A percentile compares a stretch with the other conserved stretches of the same genome.
Conservation (phyloP, 1,284 basidiomycete species). For the Ustilago trichophora region DNA sequence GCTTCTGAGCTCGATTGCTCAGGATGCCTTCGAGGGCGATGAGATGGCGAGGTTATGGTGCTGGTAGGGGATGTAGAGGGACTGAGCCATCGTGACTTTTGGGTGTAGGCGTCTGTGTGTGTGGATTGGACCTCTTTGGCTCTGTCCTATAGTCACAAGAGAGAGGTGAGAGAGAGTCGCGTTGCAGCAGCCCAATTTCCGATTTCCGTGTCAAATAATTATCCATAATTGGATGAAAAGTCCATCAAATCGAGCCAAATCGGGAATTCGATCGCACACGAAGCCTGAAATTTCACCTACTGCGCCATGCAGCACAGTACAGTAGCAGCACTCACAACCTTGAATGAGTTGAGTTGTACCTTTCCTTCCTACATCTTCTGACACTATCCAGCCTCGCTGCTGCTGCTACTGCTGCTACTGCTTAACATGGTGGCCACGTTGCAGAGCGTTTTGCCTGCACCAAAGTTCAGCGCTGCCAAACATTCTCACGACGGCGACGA, state of each 20-base stretch:
- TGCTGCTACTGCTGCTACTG: background rate
- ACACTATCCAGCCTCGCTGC: background rate
- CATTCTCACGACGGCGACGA: conserved; percentile 10
- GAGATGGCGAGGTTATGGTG: no score
- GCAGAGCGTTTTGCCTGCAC: conserved; percentile 47
- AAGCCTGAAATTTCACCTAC: background rate
- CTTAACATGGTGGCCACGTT: conserved; percentile 41
- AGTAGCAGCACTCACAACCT: background rate
- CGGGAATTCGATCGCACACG: background rate
- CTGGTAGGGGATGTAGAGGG: no score
- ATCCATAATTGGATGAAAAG: no score
- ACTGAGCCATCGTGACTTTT: background rate
- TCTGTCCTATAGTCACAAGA: no score
- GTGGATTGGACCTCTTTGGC: no score
- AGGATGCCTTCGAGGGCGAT: background rate
- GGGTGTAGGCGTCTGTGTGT: no score
- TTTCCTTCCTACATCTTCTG: background rate
- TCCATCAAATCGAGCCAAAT: no score
- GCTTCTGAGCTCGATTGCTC: no score
- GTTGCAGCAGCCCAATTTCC: no score
- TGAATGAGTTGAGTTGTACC: background rate
- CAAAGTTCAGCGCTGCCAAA: conserved; percentile 18
- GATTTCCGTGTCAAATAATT: no score
- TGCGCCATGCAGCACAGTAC: no score
- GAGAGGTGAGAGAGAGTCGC: no score